These are phyloP conservation scores for Austroboletus eburneus DNA, from an alignment of 768 basidiomycete genomes.

Conservation along the genomic window DNA sequence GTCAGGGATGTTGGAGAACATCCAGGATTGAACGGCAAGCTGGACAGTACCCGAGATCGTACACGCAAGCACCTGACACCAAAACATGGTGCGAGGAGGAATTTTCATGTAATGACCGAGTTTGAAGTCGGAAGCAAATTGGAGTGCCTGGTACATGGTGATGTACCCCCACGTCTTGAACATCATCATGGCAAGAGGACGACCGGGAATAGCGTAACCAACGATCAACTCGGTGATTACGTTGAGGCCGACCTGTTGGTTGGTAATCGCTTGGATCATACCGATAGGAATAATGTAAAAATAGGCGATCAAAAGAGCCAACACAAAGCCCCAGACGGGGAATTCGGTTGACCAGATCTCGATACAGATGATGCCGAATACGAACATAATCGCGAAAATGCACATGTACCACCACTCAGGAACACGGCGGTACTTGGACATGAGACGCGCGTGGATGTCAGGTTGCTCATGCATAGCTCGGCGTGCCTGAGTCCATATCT, in stretches of 20 bases:
- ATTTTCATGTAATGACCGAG: constrained; percentile 74
- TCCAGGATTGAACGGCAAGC: constrained; percentile 61
- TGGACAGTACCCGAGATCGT: constrained; percentile 63
- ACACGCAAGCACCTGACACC: constrained; percentile 62
- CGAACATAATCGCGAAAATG: constrained; percentile 46
- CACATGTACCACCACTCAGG: constrained; percentile 58
- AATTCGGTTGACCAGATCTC: constrained; percentile 58
- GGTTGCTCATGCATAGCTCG: constrained; percentile 50
- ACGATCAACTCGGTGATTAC: constrained; percentile 74
- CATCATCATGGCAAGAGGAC: constrained; percentile 76
- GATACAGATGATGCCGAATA: constrained; percentile 58
- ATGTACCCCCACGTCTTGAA: constrained; percentile 71
- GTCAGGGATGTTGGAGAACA: constrained; percentile 40
- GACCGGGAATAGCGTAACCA: constrained; percentile 53
- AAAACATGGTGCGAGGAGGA: constrained; percentile 64
- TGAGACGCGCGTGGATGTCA: constrained; percentile 59
- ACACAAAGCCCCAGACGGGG: constrained; percentile 42
- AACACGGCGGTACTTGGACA: constrained; percentile 53
- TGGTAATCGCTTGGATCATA: constrained; percentile 75
- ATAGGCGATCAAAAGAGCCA: constrained; percentile 41
- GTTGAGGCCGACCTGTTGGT: constrained; percentile 65
- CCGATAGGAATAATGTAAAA: constrained; percentile 77
- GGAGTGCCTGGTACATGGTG: constrained; percentile 60
- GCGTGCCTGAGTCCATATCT: constrained; percentile 49
- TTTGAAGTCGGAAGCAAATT: constrained; percentile 72